Base-by-base conservation (phyloP, 441 rosid genomes). In the Pelargonium myrrhifolium region DNA sequence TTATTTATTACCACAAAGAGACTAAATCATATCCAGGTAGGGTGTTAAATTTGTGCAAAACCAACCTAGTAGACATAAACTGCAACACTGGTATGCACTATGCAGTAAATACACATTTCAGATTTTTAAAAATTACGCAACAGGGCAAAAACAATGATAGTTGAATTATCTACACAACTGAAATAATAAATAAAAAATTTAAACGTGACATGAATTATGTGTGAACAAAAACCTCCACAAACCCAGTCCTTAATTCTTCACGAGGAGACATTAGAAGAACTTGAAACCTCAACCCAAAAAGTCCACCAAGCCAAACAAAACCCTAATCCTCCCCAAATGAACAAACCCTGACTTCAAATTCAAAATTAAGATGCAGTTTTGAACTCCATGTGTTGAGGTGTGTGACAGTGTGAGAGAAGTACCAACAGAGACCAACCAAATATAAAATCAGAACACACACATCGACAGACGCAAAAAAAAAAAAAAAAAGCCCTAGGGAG, bases 251-350 rank as follows among this genome's bases (percentile, higher is more conserved):
- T 53, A 53, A 53, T 17, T 53, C 59, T 53, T 53, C 56, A 53
- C 17, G 59, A 7, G 9, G 59, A 53, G 59, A 17, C 18, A 53
- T 53, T 35, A 0, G 6, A 4, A 53, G 22, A 7, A 17, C 20
- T 15, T 17, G 59, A 17, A 49, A n/a, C 20, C 20, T 21, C 15
- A 9, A 15, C 58, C 58, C 21, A 51, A 51, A 14, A 49, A 15
- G 15, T 17, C 20, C 56, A 6, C 58, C 18, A 14, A 17, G 10
- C 22, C 58, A 17, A 14, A 15, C 20, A 20, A 53, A 53, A 53
- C 59, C 59, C 59, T 53, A 53, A 53, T 20, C 59, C 59, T 35
- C 39, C 59, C 59, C 20, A 17, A 53, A 18, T 17, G 53, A 47
- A 47, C 53, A 47, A 47, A 47, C 15, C 4, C 17, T 53, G 2